Conservation (phyloP, 495 filamentous ascomycete genomes). For the Aspergillus nidulans region DNA sequence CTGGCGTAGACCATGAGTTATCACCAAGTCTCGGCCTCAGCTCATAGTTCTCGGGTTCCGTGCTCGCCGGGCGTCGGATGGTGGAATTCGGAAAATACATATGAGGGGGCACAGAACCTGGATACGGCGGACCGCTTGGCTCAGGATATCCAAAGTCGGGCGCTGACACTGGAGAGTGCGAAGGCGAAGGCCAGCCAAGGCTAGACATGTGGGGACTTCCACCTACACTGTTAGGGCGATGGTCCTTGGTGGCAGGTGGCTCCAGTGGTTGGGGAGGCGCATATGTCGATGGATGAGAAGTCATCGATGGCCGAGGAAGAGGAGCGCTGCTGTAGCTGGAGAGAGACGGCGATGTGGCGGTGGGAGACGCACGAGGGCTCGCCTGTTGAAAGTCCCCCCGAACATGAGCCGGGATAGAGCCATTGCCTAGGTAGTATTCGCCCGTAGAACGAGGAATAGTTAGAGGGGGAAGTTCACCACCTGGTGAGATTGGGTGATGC, state of each 20-base stretch:
- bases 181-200: constrained; percentile 70
- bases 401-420: constrained; percentile 76
- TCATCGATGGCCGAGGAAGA: constrained; percentile 62
- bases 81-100: constrained; percentile 60
- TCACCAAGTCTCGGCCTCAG: constrained; percentile 49
- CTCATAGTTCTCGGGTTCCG: constrained; percentile 66
- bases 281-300: constrained; percentile 77
- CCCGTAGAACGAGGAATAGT: constrained; percentile 63
- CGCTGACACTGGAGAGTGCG: constrained; percentile 61
- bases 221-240: constrained; percentile 58
- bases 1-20: constrained; percentile 39
- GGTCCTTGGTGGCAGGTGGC: constrained; percentile 75
- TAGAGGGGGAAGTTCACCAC: constrained; percentile 68
- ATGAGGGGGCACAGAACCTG: constrained; percentile 56
- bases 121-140: constrained; percentile 52
- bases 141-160: constrained; percentile 69
- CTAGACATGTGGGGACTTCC: constrained; percentile 72
- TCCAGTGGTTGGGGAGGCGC: constrained; percentile 83
- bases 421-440: constrained; percentile 64
- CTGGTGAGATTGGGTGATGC: constrained; percentile 73
- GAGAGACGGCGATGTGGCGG: constrained; percentile 55
- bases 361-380: constrained; percentile 65
- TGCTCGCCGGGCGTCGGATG: constrained; percentile 64
- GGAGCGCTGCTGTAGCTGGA: constrained; percentile 53
- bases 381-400: constrained; percentile 72